Conservation (phyloP, 441 rosid genomes). For the Gossypium gossypioides region DNA sequence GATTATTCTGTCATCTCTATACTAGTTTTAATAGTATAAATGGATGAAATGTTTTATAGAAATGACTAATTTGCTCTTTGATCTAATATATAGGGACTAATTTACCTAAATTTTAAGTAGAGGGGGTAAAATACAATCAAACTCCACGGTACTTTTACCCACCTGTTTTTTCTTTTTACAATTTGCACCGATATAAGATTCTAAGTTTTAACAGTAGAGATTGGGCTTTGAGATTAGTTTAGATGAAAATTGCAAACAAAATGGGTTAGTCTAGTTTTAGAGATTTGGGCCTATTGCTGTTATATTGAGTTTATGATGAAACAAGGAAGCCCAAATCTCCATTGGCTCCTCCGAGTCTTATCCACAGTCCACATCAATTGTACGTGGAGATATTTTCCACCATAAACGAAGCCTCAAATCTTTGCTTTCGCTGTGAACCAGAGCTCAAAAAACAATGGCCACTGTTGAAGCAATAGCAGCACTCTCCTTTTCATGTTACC, state of each 20-base stretch:
- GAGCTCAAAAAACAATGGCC: slow-evolving; percentile 30
- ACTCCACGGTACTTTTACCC: no score
- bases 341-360: background rate
- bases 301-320: background rate
- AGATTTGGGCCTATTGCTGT: no score
- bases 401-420: background rate
- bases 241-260: background rate
- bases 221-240: background rate
- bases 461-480: slow-evolving; percentile 38
- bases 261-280: background rate
- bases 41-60: no score
- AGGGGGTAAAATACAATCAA: no score
- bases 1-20: no score
- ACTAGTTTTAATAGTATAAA: no score
- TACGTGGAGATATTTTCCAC: background rate
- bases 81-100: no score
- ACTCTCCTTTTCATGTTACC: slow-evolving; percentile 25
- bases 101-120: no score
- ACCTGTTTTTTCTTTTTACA: no score
- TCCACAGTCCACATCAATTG: background rate
- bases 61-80: no score
- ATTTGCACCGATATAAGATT: no score
- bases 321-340: background rate
- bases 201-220: background rate
- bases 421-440: background rate